Conservation (phyloP, 352 stramenopile genomes). For the Phytopythium aichiense region DNA sequence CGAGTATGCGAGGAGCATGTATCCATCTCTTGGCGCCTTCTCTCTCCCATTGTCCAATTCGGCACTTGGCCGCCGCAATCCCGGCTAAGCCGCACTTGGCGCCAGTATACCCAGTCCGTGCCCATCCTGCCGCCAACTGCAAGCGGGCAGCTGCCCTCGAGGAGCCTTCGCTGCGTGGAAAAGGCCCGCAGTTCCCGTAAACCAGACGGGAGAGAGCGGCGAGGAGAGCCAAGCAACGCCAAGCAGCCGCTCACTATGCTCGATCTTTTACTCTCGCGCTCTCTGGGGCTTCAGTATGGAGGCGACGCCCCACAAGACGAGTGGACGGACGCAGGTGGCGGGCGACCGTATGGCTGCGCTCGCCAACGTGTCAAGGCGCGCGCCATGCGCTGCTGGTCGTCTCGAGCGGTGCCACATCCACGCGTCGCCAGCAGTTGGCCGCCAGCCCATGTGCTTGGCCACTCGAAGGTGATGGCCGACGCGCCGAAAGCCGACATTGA, state of each 20-base stretch:
- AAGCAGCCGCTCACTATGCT: neutral
- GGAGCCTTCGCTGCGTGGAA: neutral
- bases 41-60: neutral
- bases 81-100: neutral
- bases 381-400: neutral
- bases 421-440: neutral
- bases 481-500: neutral
- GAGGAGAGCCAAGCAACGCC: slow-evolving; percentile 1
- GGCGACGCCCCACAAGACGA: neutral
- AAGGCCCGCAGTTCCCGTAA: neutral
- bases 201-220: slow-evolving; percentile 6
- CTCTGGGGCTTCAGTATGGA: neutral
- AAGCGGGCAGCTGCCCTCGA: slow-evolving; percentile 1
- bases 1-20: neutral
- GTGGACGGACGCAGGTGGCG: neutral
- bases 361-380: neutral
- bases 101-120: neutral
- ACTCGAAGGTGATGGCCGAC: neutral
- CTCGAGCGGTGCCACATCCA: neutral
- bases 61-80: neutral
- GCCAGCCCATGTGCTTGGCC: neutral
- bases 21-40: neutral
- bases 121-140: neutral
- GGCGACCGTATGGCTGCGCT: neutral
- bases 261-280: neutral